Conservation (phyloP, 305 asterid genomes). For the Rubia peregrina region DNA sequence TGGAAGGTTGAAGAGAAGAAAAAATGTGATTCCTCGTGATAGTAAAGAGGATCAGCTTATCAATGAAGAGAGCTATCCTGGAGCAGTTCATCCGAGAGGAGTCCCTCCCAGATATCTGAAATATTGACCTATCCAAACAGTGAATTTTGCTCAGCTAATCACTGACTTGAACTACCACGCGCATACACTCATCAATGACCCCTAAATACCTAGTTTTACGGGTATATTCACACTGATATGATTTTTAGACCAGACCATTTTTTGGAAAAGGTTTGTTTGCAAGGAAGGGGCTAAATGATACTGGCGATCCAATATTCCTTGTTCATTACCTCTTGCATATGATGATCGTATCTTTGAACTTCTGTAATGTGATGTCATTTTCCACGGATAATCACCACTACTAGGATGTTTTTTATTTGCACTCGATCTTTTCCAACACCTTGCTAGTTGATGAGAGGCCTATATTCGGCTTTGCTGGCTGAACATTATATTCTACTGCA, state of each 20-base stretch:
- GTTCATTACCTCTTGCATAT: no score
- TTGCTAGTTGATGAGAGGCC: not conserved
- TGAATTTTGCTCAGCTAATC: slow-evolving; percentile 8
- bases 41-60: slow-evolving; percentile 40
- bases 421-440: not conserved
- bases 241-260: not conserved
- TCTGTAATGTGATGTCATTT: not conserved
- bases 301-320: not conserved
- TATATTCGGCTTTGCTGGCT: not conserved
- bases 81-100: slow-evolving; percentile 44
- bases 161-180: slow-evolving; percentile 1
- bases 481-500: not conserved
- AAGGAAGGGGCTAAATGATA: not conserved
- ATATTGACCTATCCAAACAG: slow-evolving; percentile 12
- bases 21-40: slow-evolving; percentile 42
- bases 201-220: not conserved
- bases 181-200: not conserved
- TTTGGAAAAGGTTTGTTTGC: not conserved
- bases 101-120: slow-evolving; percentile 39
- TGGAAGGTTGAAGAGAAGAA: slow-evolving; percentile 72
- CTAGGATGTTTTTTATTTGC: not conserved
- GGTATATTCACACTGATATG: not conserved
- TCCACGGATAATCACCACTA: not conserved
- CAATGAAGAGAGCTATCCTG: slow-evolving; percentile 54
- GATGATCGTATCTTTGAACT: not conserved